Base-by-base conservation (phyloP, 257 asterid species). In the Solanum pennellii region DNA sequence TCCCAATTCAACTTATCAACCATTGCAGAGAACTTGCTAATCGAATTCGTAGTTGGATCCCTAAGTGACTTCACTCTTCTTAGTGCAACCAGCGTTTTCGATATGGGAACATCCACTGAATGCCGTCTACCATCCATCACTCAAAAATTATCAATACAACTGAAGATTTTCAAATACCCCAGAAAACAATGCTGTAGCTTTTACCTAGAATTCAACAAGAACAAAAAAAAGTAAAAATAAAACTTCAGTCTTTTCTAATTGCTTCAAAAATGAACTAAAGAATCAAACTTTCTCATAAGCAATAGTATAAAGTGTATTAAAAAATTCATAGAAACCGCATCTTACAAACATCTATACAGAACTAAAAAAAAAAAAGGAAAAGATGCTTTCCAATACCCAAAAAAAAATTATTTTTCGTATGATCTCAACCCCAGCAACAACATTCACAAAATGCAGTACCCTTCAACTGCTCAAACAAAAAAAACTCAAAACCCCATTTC, bases 21-120 rank as follows among this genome's bases (percentile, higher is more conserved):
- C 29, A 91, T 88, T 59, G 94, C 75, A 25, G 94, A 90, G 27
- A 94, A 90, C 90, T 92, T 95, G 91, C 94, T 94, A 88, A 90
- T 88, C 7, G 98, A 93, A 88, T 93, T 94, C 12, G 99, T 96
- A 4, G 97, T 91, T 76, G 98, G 99, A 85, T 96, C 99, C 23
- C 99, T 92, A 74, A 96, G 98, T 35, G 99, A 96, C 92, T 95
- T 95, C 88, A 95, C 99, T 92, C 98, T 90, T 88, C 97, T 89
- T 16, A 96, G 95, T 41, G 97, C 99, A 35, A 95, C 90, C 87
- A 96, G 88, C 7, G 98, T 80, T 91, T 91, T 92, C 12, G 98
- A 90, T 86, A 96, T 89, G 73, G 99, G 99, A 90, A 94, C 89
- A 90, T 96, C 99, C 73, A 96, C 93, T 3, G 98, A 96, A 89